Base-by-base conservation (phyloP, 2,329 filamentous ascomycete genomes). In the Pseudomassariella vexata region DNA sequence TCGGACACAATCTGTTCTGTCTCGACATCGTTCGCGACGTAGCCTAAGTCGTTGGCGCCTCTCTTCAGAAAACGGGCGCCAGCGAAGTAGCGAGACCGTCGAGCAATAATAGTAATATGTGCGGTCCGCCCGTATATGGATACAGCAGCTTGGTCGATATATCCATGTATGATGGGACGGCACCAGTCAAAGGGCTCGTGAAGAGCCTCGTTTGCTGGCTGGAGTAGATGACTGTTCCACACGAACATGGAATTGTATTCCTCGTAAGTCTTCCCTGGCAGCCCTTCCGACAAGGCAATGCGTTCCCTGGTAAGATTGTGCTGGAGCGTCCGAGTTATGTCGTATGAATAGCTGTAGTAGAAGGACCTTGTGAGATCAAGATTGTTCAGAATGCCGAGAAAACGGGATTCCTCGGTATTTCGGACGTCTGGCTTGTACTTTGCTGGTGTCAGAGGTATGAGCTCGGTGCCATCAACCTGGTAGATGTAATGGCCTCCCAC, bases 1-100 rank as follows among this genome's bases (percentile, higher is more conserved):
- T 98, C 92, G 1, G 89, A 92, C 5, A 98, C 89, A 38, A 98
- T 95, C 56, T 98, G 92, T 59, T 98, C 92, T 1, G 92, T 96
- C 60, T 98, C 94, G 16, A 98, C 92, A 58, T 98, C 94, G 52
- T 98, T 98, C 32, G 92, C 94, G 34, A 98, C 92, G 54, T 94
- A 94, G 10, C 92, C 90, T 35, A 89, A 57, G 55, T 98, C 92
- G 50, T 98, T 98, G 28, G 88, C 85, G 19, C 92, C 92, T 36
- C 92, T 80, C 59, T 98, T 98, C 32, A 98, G 62, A 46, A 95
- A 98, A 4, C 92, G 75, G 22, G 92, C 92, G 18, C 92, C 92
- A 3, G 92, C 92, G 57, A 96, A 98, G 57, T 86, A 87, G 7
- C 92, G 77, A 11, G 92, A 98, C 19, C 92, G 78, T 35, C 92